Evolutionary conservation across 345 rosid species (phyloP).

Genomic region (Sonneratia caseolaris): DNA sequence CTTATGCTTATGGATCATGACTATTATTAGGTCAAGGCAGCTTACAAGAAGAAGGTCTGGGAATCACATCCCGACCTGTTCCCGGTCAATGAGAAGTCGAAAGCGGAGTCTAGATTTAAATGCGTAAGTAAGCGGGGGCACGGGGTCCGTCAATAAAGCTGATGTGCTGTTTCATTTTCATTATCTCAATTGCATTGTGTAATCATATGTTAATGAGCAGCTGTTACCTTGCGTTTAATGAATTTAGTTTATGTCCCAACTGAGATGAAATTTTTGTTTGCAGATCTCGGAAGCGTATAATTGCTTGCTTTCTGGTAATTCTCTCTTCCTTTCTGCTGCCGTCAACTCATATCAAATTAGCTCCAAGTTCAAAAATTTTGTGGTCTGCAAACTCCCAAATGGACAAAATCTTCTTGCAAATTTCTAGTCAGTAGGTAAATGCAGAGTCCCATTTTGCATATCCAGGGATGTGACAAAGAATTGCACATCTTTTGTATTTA

Average conservation of each 20-base stretch:
- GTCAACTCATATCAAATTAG: background rate
- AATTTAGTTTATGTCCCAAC: background rate
- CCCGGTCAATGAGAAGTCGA: conserved; percentile 48
- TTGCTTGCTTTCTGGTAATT: conserved; percentile 54
- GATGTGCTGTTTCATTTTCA: conserved; percentile 2
- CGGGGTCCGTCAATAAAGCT: background rate
- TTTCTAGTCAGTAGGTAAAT: background rate
- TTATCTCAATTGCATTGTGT: no score
- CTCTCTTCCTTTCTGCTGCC: conserved; percentile 7
- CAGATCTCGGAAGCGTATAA: conserved; percentile 72
- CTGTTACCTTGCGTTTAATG: background rate
- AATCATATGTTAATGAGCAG: background rate
- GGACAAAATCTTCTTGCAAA: background rate
- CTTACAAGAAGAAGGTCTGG: conserved; percentile 77
- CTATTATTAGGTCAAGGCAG: conserved; percentile 56
- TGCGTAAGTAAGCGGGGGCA: conserved; percentile 15
- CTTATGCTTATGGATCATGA: background rate
- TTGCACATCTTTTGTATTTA: background rate
- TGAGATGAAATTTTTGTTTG: background rate
- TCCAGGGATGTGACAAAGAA: background rate
- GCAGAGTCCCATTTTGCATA: background rate
- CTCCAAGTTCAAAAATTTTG: background rate
- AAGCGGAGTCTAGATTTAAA: conserved; percentile 78
- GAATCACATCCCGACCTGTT: conserved; percentile 85
- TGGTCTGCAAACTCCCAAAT: conserved; percentile 26